Evolutionary conservation across 345 rosid species (phyloP).

Genomic region (Physaria fendleri): DNA sequence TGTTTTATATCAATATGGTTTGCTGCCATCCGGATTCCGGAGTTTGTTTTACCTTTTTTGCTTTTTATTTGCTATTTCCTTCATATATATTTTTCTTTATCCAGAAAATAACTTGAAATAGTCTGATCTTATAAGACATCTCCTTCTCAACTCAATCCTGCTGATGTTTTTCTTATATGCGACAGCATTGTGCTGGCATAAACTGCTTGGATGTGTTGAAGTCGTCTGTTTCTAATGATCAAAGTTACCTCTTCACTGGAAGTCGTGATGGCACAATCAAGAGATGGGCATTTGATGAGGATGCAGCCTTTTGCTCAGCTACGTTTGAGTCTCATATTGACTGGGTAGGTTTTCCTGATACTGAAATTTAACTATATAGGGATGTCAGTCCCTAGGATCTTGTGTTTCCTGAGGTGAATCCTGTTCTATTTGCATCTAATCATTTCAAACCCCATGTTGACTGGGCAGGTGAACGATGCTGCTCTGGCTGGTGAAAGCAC

Average conservation of each 20-base stretch:
- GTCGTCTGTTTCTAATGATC: constrained; percentile 46
- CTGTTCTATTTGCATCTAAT: constrained; percentile 3
- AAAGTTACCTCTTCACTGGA: constrained; percentile 75
- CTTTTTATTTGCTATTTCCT: not conserved
- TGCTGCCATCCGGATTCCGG: not conserved
- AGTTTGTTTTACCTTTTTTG: constrained; percentile 5
- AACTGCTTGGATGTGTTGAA: constrained; percentile 76
- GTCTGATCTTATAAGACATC: not conserved
- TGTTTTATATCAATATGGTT: not conserved
- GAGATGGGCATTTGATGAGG: constrained; percentile 80
- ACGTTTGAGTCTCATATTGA: constrained; percentile 99
- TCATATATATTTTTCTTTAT: not conserved
- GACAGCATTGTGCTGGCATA: constrained; percentile 97
- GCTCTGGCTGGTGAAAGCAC: constrained; percentile 70
- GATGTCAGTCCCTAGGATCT: not conserved
- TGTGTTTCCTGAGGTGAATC: constrained; percentile 2
- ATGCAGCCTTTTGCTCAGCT: constrained; percentile 70
- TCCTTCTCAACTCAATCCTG: constrained; percentile 8
- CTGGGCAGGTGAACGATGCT: constrained; percentile 81
- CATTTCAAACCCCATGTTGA: constrained; percentile 8
- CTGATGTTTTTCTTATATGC: constrained; percentile 20
- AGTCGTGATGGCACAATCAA: constrained; percentile 99
- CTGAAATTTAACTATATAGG: constrained; percentile 6
- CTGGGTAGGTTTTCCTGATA: constrained; percentile 54
- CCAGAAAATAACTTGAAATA: not conserved